Evolutionary conservation across 2,329 filamentous ascomycete genomes (phyloP).

Genomic region (Calonectria pseudoturangicola): DNA sequence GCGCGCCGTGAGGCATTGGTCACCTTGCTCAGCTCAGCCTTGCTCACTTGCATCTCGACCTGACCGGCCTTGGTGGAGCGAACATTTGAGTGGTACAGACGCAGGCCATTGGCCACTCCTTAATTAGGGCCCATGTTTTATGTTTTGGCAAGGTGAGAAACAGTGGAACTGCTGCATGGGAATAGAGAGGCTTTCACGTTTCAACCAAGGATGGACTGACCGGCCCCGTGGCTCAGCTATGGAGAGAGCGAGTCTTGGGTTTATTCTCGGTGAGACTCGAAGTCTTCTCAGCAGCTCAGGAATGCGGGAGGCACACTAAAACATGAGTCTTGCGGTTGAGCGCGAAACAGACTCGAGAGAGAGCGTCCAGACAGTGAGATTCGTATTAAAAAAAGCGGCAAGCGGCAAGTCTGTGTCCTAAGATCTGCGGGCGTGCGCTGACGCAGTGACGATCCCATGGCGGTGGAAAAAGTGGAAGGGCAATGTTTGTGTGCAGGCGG

Average conservation of each 20-base stretch:
- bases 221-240: neutral
- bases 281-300: neutral
- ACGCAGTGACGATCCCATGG: conserved; percentile 23
- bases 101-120: conserved; percentile 2
- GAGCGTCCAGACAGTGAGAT: conserved; percentile 3
- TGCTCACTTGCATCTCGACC: conserved; percentile 33
- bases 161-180: conserved; percentile 8
- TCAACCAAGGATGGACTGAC: neutral
- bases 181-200: neutral
- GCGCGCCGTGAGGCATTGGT: neutral
- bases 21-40: conserved; percentile 30
- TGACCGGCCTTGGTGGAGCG: neutral
- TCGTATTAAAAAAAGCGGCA: conserved; percentile 17
- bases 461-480: conserved; percentile 5
- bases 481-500: neutral
- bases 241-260: neutral
- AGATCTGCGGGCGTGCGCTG: conserved; percentile 30
- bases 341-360: conserved; percentile 6
- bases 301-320: conserved; percentile 9
- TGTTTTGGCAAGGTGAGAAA: conserved; percentile 7
- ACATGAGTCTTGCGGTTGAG: conserved; percentile 9
- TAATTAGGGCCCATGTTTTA: neutral
- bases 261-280: conserved; percentile 19
- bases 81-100: neutral
- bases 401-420: neutral